Evolutionary conservation across 2,329 filamentous ascomycete genomes (phyloP).

Genomic region (Trichoderma sp.): DNA sequence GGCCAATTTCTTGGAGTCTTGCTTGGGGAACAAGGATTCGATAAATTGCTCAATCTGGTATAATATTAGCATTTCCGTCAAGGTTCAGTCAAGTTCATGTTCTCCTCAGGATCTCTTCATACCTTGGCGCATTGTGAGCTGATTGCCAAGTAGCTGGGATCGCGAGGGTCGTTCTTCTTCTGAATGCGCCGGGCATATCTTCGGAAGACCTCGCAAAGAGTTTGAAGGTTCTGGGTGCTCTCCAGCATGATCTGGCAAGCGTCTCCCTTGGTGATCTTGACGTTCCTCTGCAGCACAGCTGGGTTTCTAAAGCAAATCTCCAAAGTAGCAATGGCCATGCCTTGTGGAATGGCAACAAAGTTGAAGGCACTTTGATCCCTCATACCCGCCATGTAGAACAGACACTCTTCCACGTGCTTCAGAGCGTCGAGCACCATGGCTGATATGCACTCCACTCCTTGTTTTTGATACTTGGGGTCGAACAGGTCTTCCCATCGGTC

Average conservation of each 20-base stretch:
- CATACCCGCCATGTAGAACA: slow-evolving; percentile 96
- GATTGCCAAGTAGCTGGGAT: slow-evolving; percentile 89
- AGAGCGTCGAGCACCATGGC: slow-evolving; percentile 94
- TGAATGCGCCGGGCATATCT: slow-evolving; percentile 77
- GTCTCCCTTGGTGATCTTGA: slow-evolving; percentile 96
- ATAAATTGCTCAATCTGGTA: slow-evolving; percentile 88
- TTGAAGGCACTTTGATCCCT: slow-evolving; percentile 98
- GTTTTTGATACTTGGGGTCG: slow-evolving; percentile 70
- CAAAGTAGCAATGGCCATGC: slow-evolving; percentile 95
- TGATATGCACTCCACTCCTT: slow-evolving; percentile 80
- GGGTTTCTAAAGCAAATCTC: slow-evolving; percentile 92
- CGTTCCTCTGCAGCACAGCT: slow-evolving; percentile 75
- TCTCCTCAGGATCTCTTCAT: slow-evolving; percentile 8
- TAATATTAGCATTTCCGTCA: slow-evolving; percentile 13
- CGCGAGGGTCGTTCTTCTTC: slow-evolving; percentile 88
- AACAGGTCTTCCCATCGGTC: slow-evolving; percentile 87
- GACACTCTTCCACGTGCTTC: slow-evolving; percentile 81
- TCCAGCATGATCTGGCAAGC: slow-evolving; percentile 90
- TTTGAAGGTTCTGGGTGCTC: slow-evolving; percentile 82
- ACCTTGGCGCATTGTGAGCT: slow-evolving; percentile 87
- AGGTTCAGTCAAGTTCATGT: neutral
- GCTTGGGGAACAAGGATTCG: slow-evolving; percentile 84
- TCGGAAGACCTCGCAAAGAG: slow-evolving; percentile 80
- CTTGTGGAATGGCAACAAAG: slow-evolving; percentile 94
- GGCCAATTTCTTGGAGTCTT: slow-evolving; percentile 63